Conservation (phyloP, 2,329 filamentous ascomycete genomes). For the Clarireedia homoeocarpa region DNA sequence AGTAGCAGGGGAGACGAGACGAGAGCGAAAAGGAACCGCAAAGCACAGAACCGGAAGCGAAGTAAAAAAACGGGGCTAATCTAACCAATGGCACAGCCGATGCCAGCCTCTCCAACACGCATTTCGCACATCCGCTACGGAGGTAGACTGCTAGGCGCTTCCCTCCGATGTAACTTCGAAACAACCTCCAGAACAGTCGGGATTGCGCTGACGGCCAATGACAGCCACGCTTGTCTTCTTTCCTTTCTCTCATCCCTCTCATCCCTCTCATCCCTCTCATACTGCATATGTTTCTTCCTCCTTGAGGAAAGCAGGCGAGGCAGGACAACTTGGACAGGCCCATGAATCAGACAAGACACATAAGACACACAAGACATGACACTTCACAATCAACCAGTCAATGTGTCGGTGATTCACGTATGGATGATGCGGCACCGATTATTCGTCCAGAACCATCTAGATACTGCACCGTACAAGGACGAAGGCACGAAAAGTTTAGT, state of each 20-base stretch:
- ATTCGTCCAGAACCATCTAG: too few relatives aligned
- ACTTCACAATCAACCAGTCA: too few relatives aligned
- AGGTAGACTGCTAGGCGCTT: neutral
- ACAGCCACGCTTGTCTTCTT: too few relatives aligned
- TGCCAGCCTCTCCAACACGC: neutral
- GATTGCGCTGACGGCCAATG: too few relatives aligned
- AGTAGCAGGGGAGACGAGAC: neutral
- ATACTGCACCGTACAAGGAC: too few relatives aligned
- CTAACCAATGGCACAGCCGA: neutral
- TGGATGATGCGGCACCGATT: too few relatives aligned
- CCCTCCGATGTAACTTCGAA: neutral
- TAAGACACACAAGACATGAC: too few relatives aligned
- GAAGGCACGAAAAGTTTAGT: too few relatives aligned
- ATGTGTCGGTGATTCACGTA: too few relatives aligned
- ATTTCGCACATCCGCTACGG: neutral
- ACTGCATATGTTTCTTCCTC: slow-evolving; percentile 1
- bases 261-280: too few relatives aligned
- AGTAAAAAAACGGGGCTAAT: neutral
- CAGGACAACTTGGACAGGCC: neutral
- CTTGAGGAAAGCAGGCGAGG: neutral
- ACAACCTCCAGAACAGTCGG: neutral
- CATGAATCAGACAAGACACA: neutral
- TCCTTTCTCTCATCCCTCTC: too few relatives aligned
- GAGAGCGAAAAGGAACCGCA: neutral
- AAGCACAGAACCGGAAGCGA: neutral